Percentiles rank a stretch among this genome's conserved stretches.
Conservation (phyloP, 805 yeast species). For the Monosporozyma unispora region DNA sequence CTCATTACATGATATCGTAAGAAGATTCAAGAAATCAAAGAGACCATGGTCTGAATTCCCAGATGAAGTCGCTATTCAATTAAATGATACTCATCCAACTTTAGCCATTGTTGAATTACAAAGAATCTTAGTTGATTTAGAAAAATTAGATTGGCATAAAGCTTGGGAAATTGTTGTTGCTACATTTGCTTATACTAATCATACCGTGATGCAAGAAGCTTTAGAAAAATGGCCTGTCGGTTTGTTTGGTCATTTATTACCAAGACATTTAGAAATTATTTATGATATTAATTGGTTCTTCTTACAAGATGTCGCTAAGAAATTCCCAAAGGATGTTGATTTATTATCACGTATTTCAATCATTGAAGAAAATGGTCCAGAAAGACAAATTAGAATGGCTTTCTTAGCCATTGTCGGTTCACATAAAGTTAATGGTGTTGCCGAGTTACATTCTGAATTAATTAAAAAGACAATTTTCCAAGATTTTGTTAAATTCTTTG, state of each 20-base stretch:
- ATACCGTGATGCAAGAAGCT: conserved; percentile 92
- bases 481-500: conserved; percentile 80
- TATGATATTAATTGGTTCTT: conserved; percentile 77
- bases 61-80: conserved; percentile 81
- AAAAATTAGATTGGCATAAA: conserved; percentile 67
- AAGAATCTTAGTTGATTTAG: conserved; percentile 76
- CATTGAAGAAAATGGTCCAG: conserved; percentile 59
- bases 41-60: conserved; percentile 77
- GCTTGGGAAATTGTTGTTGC: conserved; percentile 79
- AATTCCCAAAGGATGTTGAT: conserved; percentile 63
- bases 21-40: conserved; percentile 75
- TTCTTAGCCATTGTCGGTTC: conserved; percentile 84
- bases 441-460: conserved; percentile 87
- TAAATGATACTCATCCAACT: conserved; percentile 93
- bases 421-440: conserved; percentile 91
- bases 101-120: conserved; percentile 84
- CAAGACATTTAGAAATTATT: conserved; percentile 85
- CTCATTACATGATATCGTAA: conserved; percentile 79
- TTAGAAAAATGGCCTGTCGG: conserved; percentile 93
- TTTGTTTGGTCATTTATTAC: conserved; percentile 65
- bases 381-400: conserved; percentile 89
- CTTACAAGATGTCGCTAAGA: conserved; percentile 62
- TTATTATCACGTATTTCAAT: conserved; percentile 66
- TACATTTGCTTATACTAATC: conserved; percentile 89
- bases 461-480: conserved; percentile 82